These are phyloP conservation scores for Capsicum rhomboideum DNA, from an alignment of 257 asterid species.

Conservation along the genomic window DNA sequence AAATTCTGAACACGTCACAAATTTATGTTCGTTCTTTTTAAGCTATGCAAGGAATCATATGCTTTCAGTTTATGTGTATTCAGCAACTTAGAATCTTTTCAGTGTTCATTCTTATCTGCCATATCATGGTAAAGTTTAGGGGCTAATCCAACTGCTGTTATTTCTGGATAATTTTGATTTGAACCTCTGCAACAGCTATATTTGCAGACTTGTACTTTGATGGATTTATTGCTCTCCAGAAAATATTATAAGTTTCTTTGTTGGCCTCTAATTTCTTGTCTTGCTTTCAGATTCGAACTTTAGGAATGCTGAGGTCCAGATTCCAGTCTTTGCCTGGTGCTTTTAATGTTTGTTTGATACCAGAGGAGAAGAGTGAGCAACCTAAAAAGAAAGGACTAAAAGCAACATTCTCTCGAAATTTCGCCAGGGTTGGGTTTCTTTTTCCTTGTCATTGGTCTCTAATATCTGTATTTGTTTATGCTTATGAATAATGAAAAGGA, in stretches of 20 bases:
- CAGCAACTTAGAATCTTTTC: background rate
- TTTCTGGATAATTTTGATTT: background rate
- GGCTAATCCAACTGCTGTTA: background rate
- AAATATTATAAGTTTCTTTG: background rate
- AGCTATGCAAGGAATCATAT: background rate
- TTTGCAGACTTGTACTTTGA: background rate
- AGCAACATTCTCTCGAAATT: constrained; percentile 89
- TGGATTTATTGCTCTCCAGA: background rate
- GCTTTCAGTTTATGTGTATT: background rate
- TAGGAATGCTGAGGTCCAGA: constrained; percentile 96
- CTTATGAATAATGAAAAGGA: background rate
- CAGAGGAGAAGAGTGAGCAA: constrained; percentile 76
- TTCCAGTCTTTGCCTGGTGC: constrained; percentile 90
- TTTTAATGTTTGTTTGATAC: constrained; percentile 80
- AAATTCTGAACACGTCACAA: background rate
- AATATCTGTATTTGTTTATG: background rate
- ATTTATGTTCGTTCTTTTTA: background rate
- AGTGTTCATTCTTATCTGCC: background rate
- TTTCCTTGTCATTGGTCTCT: background rate
- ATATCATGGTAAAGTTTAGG: background rate
- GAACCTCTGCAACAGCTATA: background rate
- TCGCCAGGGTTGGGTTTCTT: constrained; percentile 47
- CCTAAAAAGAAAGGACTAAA: constrained; percentile 83
- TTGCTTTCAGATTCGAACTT: constrained; percentile 75
- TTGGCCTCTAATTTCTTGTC: constrained; percentile 10